These are phyloP conservation scores for Coemansia sp. DNA, from an alignment of 192 early-diverging fungal species.

Conservation along the genomic window DNA sequence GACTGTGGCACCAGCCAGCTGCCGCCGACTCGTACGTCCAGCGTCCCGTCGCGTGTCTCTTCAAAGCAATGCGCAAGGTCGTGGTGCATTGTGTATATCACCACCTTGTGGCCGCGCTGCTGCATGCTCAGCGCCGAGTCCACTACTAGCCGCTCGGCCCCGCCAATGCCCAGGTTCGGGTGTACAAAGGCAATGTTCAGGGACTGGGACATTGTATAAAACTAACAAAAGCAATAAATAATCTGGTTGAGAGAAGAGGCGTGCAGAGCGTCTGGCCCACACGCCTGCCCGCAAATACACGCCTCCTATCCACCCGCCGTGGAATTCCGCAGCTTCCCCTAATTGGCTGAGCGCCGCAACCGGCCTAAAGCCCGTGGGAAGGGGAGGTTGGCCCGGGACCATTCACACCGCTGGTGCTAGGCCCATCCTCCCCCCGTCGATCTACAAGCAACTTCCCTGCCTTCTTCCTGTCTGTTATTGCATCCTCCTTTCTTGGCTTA, in stretches of 20 bases:
- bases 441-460: neutral
- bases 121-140: slow-evolving; percentile 83
- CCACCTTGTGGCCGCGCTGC: slow-evolving; percentile 68
- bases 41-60: slow-evolving; percentile 84
- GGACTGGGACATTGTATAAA: slow-evolving; percentile 1
- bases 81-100: slow-evolving; percentile 88
- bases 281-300: no score
- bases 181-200: slow-evolving; percentile 79
- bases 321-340: no score
- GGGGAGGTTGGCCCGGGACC: no score
- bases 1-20: slow-evolving; percentile 67
- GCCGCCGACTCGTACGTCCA: slow-evolving; percentile 65
- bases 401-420: neutral
- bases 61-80: slow-evolving; percentile 83
- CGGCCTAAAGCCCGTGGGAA: no score
- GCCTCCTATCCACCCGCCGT: no score
- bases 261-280: no score
- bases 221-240: neutral
- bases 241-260: neutral
- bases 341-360: no score
- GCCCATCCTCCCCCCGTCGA: neutral
- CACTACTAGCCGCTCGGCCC: slow-evolving; percentile 90
- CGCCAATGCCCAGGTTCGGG: slow-evolving; percentile 93
- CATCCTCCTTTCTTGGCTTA: no score
- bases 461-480: neutral